phyloP scores from a whole-genome alignment of 768 basidiomycete genomes.

The Lactifluus hygrophoroides region DNA sequence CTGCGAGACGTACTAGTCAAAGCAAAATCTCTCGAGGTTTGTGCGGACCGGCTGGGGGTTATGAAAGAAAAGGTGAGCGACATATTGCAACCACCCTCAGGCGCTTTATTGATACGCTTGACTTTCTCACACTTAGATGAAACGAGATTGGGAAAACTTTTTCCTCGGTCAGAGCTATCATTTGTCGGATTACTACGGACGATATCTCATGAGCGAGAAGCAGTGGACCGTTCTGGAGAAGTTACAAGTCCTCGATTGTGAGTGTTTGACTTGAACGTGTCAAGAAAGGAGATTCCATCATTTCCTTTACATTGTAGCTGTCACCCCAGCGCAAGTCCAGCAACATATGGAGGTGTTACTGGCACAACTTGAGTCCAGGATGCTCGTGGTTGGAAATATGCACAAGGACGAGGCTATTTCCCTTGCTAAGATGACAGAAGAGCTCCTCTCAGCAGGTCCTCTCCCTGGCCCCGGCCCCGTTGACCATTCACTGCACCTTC shows the following conservation, averaged over 20 bases:
- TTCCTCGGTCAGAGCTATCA: constrained; percentile 76
- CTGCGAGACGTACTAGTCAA: constrained; percentile 63
- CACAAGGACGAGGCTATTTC: constrained; percentile 71
- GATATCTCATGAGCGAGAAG: constrained; percentile 59
- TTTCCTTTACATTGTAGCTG: constrained; percentile 35
- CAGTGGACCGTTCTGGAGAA: constrained; percentile 76
- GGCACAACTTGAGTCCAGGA: constrained; percentile 55
- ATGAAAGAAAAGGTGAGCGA: constrained; percentile 72
- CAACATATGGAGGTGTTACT: constrained; percentile 52
- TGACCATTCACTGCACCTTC: constrained; percentile 52
- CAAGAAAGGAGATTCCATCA: not conserved
- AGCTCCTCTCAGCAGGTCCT: constrained; percentile 46
- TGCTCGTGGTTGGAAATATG: constrained; percentile 79
- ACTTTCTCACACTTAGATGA: constrained; percentile 39
- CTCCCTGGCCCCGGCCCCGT: constrained; percentile 47
- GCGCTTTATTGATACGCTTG: not conserved
- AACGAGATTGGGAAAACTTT: constrained; percentile 80
- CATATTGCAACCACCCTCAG: not conserved
- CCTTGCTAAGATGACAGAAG: constrained; percentile 65
- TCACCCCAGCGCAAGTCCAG: constrained; percentile 65
- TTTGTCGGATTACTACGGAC: constrained; percentile 67
- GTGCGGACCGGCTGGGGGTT: constrained; percentile 65
- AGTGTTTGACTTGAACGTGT: constrained; percentile 25
- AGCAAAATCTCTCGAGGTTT: constrained; percentile 53
- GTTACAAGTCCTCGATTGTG: constrained; percentile 64